Evolutionary conservation across 2,329 filamentous ascomycete species (phyloP).

Genomic region (Whalleya microplaca): DNA sequence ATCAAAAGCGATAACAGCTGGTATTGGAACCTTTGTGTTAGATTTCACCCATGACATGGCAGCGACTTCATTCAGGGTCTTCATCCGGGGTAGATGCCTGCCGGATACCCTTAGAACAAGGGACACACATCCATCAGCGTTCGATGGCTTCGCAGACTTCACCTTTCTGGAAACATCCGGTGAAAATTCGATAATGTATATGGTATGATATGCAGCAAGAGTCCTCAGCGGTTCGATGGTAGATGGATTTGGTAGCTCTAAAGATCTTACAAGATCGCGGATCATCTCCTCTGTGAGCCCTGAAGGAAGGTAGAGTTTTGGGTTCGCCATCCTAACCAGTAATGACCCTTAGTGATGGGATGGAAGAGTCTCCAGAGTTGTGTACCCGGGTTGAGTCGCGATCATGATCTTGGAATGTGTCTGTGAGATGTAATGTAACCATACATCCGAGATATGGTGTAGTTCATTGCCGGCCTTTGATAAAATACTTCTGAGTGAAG

Average conservation of each 20-base stretch:
- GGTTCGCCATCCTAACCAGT: conserved; percentile 1
- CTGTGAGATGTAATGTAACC: too few species aligned
- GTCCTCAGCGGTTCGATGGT: conserved; percentile 1
- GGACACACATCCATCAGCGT: neutral
- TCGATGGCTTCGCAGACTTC: neutral
- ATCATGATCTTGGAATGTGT: too few species aligned
- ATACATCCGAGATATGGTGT: too few species aligned
- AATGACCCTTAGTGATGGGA: too few species aligned
- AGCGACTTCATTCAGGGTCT: conserved; percentile 10
- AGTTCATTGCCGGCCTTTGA: neutral
- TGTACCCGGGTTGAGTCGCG: too few species aligned
- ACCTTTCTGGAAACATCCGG: neutral
- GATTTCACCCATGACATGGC: conserved; percentile 4
- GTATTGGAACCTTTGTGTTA: neutral
- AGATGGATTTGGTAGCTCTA: neutral
- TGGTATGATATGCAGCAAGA: conserved; percentile 4
- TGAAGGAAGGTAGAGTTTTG: conserved; percentile 6
- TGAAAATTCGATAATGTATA: conserved; percentile 3
- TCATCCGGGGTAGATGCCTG: conserved; percentile 3
- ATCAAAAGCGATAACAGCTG: neutral
- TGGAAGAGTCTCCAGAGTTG: too few species aligned
- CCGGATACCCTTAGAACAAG: conserved; percentile 7
- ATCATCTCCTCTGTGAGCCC: conserved; percentile 2
- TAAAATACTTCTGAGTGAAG: neutral
- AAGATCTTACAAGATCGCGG: neutral